Base-by-base conservation (phyloP, 306 rosid species). In the Delonix regia region DNA sequence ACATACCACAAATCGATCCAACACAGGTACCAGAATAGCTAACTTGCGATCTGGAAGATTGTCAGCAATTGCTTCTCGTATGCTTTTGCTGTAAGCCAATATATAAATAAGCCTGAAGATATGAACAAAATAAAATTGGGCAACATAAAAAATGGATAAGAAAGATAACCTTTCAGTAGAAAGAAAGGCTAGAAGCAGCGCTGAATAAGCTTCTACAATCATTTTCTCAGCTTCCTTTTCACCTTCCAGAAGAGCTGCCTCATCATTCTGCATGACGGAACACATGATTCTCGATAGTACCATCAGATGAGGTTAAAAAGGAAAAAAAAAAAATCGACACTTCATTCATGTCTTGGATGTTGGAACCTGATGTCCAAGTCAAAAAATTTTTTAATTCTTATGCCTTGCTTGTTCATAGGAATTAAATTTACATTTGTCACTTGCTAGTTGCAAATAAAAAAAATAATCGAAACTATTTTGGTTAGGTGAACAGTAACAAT, bases 1-100 rank as follows among this genome's bases (percentile, higher is more conserved):
- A 74, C 92, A 66, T 93, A 96, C 99, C 98, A 93, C 97, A 73
- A 96, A 96, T 90, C 98, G 92, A 69, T 96, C 99, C 89, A 96
- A 67, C 61, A 96, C 99, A 21, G 99, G 99, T 33, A 96, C 99
- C 44, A 95, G 96, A 74, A 81, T 76, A 11, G 91, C 69, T 75
- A 96, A 87, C 82, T 83, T 96, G 90, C 74, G 75, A 64, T 80
- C 87, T 16, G 89, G 89, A 83, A 86, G 89, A 62, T 77, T 80
- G 69, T 86, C 83, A 24, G 87, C 83, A 69, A 86, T 86, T 67
- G 87, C 83, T 30, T 62, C 83, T 21, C 89, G 89, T 27, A 83
- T 69, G 61, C 85, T 86, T 76, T 86, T 83, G 66, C 89, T 86
- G 89, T 49, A 73, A 63, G 45, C 68, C 61, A 77, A 38, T 9